Percentiles rank a stretch among this genome's conserved stretches.
Evolutionary conservation across 352 stramenopile genomes (phyloP).

Genomic region (Globisporangium cederbergense): DNA sequence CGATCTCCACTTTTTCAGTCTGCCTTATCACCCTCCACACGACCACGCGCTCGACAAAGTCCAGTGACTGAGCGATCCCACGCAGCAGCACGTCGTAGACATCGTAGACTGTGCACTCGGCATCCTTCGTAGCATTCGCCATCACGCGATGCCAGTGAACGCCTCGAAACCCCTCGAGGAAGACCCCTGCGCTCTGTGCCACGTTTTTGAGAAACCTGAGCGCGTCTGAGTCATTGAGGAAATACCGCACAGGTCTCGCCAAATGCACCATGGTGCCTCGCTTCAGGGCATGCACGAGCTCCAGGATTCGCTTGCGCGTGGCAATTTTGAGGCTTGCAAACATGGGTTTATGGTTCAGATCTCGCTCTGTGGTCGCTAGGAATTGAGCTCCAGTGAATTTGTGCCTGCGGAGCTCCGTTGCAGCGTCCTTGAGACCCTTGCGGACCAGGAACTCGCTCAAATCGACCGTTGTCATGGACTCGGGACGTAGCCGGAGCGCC

Average conservation of each 20-base stretch:
- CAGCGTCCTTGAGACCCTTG: constrained; percentile 49
- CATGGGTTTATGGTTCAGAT: constrained; percentile 45
- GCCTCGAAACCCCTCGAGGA: constrained; percentile 42
- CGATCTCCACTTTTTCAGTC: constrained; percentile 23
- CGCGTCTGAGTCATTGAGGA: constrained; percentile 47
- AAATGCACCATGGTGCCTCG: constrained; percentile 47
- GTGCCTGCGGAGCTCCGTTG: constrained; percentile 35
- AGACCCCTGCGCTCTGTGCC: constrained; percentile 31
- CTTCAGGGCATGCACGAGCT: constrained; percentile 42
- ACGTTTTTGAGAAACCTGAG: constrained; percentile 52
- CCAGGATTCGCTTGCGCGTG: constrained; percentile 53
- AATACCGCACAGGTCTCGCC: constrained; percentile 23
- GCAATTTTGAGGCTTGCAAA: constrained; percentile 51
- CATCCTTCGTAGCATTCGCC: constrained; percentile 33
- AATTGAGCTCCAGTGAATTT: constrained; percentile 42
- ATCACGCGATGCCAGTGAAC: constrained; percentile 60
- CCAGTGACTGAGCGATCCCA: constrained; percentile 38
- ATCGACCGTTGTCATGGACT: constrained; percentile 48
- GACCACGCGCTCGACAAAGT: constrained; percentile 35
- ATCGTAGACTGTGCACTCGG: constrained; percentile 38
- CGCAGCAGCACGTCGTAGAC: constrained; percentile 53
- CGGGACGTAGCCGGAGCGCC: constrained; percentile 39
- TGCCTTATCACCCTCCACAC: constrained; percentile 52
- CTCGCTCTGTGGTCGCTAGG: constrained; percentile 41
- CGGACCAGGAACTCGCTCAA: constrained; percentile 52